Conservation (phyloP, 257 asterid genomes). For the Capsicum pubescens region DNA sequence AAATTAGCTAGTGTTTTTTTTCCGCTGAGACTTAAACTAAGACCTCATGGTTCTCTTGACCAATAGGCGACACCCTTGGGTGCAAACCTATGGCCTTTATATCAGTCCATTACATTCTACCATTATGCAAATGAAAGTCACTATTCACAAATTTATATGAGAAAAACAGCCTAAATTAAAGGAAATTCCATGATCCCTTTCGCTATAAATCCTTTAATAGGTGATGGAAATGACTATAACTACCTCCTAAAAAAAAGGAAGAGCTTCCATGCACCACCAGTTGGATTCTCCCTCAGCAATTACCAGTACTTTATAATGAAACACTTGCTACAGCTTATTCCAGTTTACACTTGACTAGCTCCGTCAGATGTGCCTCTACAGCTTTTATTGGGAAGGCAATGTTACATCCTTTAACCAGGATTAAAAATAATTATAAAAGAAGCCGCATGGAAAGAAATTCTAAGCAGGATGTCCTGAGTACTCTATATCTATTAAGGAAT, state of each 20-base stretch:
- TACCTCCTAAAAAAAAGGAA: constrained; percentile 5
- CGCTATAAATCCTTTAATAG: background rate
- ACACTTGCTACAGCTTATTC: background rate
- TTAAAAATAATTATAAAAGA: background rate
- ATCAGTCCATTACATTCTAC: background rate
- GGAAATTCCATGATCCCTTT: background rate
- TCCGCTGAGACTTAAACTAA: background rate
- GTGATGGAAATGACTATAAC: background rate
- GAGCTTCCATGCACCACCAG: constrained; percentile 12
- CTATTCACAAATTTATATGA: background rate
- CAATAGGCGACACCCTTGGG: background rate
- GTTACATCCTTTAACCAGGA: background rate
- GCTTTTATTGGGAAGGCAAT: background rate
- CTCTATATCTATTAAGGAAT: background rate
- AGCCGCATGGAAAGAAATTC: background rate
- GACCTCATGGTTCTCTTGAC: background rate
- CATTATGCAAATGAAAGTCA: background rate
- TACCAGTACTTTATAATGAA: background rate
- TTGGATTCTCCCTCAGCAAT: background rate
- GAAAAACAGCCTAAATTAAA: background rate
- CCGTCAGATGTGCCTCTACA: background rate
- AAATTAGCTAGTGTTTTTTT: too few relatives aligned
- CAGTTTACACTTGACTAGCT: background rate
- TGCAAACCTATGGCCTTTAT: background rate
- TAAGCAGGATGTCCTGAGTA: background rate